Base-by-base conservation (phyloP, 176 grass and related monocot species). In the Poa annua region DNA sequence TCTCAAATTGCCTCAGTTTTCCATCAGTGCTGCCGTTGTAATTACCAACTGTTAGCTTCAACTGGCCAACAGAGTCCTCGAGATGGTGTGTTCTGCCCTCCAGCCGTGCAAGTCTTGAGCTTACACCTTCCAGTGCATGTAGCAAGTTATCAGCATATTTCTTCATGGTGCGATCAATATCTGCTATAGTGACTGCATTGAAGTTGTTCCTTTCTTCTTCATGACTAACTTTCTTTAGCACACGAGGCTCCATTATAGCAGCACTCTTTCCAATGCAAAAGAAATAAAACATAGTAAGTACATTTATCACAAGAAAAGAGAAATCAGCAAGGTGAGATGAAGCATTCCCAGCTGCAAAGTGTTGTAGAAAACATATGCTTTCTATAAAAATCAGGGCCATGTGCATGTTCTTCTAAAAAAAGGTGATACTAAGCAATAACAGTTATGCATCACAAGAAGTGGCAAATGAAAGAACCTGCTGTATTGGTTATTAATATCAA, bases 1-100 rank as follows among this genome's bases (percentile, higher is more conserved):
- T 90, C 74, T 94, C 96, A 74, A 99, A 85, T 78, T 99, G 93
- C 53, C 89, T 88, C 47, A 99, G 85, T 85, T 93, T 96, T 77
- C 96, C 96, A 80, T 99, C 96, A 15, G 83, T 90, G 84, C 71
- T 77, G 12, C 93, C 93, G 62, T 79, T 99, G 77, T 84, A 75
- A 50, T 96, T 93, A 34, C 87, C 89, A 41, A 96, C 74, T 13
- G 80, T 87, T 81, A 93, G 65, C 50, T 87, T 99, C 56, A 99
- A 33, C 39, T 93, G 93, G 61, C 87, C 83, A 66, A 96, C 75
- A 80, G 89, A 88, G 45, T 22, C 88, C 87, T 96, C 91, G 29
- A 99, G 86, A 85, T 90, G 81, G 74, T 87, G 86, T 76, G 91
- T 87, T 77, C 89, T 91, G 24, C 61, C 91, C 81, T 99, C 96